Evolutionary conservation across 768 basidiomycete species (phyloP).

Genomic region (Leccinum rimulosum): DNA sequence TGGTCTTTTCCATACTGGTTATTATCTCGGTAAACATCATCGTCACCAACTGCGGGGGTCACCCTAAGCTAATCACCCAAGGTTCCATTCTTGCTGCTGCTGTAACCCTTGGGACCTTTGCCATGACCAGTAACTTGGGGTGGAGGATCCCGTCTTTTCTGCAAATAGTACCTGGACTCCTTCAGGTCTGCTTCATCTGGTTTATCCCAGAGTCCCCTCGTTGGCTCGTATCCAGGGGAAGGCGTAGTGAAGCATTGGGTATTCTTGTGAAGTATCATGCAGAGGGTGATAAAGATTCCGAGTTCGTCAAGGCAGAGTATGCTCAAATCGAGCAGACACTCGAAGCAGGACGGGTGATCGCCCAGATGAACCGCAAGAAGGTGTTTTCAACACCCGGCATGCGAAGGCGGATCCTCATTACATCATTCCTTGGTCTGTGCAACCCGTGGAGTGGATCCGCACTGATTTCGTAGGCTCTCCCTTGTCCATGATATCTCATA

Average conservation of each 20-base stretch:
- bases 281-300: neutral
- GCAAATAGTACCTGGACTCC: neutral
- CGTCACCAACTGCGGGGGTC: neutral
- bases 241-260: neutral
- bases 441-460: neutral
- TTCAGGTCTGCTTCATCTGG: neutral
- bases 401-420: neutral
- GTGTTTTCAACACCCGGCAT: neutral
- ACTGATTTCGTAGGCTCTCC: neutral
- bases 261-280: neutral
- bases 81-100: neutral
- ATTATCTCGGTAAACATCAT: neutral
- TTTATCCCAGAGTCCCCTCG: neutral
- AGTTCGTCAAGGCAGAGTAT: neutral
- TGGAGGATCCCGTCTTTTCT: neutral
- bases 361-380: neutral
- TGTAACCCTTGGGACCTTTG: neutral
- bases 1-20: neutral
- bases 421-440: neutral
- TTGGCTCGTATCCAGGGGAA: neutral
- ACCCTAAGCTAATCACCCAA: neutral
- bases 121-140: neutral
- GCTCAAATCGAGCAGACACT: neutral
- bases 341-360: neutral
- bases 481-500: neutral